Percentiles rank a stretch among this genome's conserved stretches.
These are phyloP conservation scores for Nicotiana undulata DNA, from an alignment of 257 asterid species.

Conservation along the genomic window DNA sequence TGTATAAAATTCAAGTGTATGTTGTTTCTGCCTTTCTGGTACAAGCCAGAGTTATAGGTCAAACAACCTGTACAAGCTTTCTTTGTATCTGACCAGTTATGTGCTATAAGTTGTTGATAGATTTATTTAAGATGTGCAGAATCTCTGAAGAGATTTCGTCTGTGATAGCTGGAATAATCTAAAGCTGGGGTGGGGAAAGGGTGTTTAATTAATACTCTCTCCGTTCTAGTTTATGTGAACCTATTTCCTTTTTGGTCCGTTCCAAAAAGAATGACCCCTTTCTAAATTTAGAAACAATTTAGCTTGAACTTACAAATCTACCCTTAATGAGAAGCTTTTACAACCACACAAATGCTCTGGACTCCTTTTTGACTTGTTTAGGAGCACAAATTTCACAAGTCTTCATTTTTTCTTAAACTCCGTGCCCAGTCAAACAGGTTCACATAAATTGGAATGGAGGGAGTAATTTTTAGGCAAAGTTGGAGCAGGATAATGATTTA, in stretches of 20 bases:
- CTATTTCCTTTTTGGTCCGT: too few relatives aligned
- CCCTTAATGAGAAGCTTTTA: too few relatives aligned
- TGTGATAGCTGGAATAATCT: neutral
- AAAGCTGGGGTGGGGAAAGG: neutral
- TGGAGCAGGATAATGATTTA: neutral
- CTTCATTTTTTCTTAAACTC: too few relatives aligned
- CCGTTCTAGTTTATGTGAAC: too few relatives aligned
- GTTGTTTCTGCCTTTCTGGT: neutral
- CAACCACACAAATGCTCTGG: too few relatives aligned
- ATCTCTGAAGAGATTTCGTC: neutral
- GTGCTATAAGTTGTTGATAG: neutral
- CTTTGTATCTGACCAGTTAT: slow-evolving; percentile 1
- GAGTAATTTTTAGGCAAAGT: neutral
- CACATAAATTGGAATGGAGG: too few relatives aligned
- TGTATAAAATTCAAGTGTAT: neutral
- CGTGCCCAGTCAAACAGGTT: too few relatives aligned
- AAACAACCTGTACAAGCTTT: neutral
- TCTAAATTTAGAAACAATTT: too few relatives aligned
- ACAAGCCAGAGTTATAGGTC: neutral
- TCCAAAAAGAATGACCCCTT: too few relatives aligned
- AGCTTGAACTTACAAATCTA: too few relatives aligned
- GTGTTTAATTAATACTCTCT: neutral
- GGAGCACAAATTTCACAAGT: too few relatives aligned
- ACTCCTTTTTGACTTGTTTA: too few relatives aligned
- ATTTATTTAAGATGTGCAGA: neutral